These are phyloP conservation scores for Avena sativa DNA, from an alignment of 176 grass and related monocot species.

Conservation along the genomic window DNA sequence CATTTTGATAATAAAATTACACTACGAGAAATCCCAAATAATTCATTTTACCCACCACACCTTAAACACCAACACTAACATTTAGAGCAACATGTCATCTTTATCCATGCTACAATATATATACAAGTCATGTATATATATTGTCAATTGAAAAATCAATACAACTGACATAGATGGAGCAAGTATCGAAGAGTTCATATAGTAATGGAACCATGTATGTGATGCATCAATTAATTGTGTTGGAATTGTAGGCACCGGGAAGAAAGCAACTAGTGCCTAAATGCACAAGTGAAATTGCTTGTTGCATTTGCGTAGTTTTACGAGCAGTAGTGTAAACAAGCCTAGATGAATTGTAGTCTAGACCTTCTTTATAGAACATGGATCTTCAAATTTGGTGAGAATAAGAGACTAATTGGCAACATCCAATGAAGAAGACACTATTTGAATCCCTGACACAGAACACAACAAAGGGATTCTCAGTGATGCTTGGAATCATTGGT, in stretches of 20 bases:
- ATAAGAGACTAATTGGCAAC: no score
- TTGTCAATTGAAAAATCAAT: background rate
- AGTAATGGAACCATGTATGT: background rate
- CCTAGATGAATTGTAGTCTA: no score
- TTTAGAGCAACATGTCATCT: background rate
- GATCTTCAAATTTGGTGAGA: no score
- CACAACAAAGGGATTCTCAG: no score
- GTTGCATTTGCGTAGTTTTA: background rate
- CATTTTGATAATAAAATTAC: background rate
- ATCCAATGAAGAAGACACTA: no score
- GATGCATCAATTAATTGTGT: background rate
- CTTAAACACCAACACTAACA: background rate
- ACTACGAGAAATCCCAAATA: background rate
- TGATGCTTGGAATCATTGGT: no score
- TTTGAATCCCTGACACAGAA: no score
- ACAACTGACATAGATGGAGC: background rate
- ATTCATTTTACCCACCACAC: background rate
- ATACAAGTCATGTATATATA: background rate
- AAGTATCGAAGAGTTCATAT: background rate
- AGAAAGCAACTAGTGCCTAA: background rate
- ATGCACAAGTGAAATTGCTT: background rate
- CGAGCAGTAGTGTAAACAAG: background rate
- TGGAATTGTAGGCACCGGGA: background rate
- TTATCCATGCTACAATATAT: background rate
- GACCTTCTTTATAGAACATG: no score